Conservation (phyloP, 2,329 filamentous ascomycete species). For the Diaporthe aspalathi region DNA sequence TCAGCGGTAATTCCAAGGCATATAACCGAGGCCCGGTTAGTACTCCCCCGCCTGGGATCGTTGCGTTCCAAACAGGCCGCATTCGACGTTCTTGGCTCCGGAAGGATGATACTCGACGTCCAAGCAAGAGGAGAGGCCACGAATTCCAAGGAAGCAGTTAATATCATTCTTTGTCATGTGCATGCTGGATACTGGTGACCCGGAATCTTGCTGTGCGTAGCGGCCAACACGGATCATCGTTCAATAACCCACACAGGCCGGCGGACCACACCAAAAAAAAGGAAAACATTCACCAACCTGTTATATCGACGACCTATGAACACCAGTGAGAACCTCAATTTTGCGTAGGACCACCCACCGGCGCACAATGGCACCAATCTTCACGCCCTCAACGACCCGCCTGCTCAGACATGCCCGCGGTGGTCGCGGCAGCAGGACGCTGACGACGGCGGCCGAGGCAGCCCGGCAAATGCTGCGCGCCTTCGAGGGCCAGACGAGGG, state of each 20-base stretch:
- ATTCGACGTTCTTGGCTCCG: neutral
- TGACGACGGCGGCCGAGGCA: constrained; percentile 40
- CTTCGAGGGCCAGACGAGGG: constrained; percentile 45
- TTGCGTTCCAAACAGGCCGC: neutral
- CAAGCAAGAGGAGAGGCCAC: neutral
- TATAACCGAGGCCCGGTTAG: constrained; percentile 22
- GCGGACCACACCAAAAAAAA: neutral
- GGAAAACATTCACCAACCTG: neutral
- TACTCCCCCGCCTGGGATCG: neutral
- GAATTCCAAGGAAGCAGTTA: too few relatives aligned
- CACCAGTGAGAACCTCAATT: neutral
- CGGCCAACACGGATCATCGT: neutral
- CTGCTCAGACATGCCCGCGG: constrained; percentile 13
- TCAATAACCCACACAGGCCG: neutral
- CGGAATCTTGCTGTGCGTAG: too few relatives aligned
- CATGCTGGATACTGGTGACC: neutral
- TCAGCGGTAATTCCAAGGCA: constrained; percentile 4
- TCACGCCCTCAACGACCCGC: neutral
- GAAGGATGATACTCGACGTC: neutral
- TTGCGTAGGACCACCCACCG: neutral
- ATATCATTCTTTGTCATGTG: neutral
- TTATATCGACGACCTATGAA: neutral
- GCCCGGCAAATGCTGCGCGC: constrained; percentile 46
- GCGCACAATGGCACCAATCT: constrained; percentile 14
- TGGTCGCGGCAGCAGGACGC: neutral